Evolutionary conservation across 306 rosid species (phyloP).

Genomic region (Corylus americana): DNA sequence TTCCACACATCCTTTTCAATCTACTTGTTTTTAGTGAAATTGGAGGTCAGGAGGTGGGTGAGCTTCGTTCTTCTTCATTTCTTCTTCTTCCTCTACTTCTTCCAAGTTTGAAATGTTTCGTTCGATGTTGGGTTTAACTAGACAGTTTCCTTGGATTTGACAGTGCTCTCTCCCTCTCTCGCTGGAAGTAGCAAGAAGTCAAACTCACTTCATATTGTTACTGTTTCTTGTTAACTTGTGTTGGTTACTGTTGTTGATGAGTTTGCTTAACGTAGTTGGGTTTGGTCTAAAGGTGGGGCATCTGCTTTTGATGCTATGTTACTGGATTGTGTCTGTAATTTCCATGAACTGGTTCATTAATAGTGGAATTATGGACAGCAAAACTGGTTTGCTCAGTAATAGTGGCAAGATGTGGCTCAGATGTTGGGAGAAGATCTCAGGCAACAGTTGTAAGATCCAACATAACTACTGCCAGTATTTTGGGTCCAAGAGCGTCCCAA

Average conservation of each 20-base stretch:
- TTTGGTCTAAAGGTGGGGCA: conserved; percentile 82
- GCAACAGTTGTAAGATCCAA: conserved; percentile 41
- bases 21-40: conserved; percentile 35
- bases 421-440: conserved; percentile 67
- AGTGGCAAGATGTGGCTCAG: conserved; percentile 60
- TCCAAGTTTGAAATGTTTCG: conserved; percentile 24
- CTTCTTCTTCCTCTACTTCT: conserved; percentile 22
- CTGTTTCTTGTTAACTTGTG: conserved; percentile 49
- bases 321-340: conserved; percentile 63
- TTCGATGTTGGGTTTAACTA: conserved; percentile 36
- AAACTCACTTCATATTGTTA: conserved; percentile 47
- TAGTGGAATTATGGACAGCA: conserved; percentile 58
- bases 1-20: conserved; percentile 29
- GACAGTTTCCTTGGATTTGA: conserved; percentile 68
- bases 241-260: conserved; percentile 74
- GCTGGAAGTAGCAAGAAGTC: conserved; percentile 45
- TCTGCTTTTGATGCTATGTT: conserved; percentile 75
- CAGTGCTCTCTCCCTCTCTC: conserved; percentile 30
- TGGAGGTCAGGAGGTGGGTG: conserved; percentile 14
- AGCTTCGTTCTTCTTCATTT: conserved; percentile 29
- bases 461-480: conserved; percentile 54
- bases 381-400: conserved; percentile 59
- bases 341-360: conserved; percentile 68
- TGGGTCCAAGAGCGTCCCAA: conserved; percentile 52
- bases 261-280: conserved; percentile 77